Conservation (phyloP, 306 rosid species). For the Trifolium pratense region DNA sequence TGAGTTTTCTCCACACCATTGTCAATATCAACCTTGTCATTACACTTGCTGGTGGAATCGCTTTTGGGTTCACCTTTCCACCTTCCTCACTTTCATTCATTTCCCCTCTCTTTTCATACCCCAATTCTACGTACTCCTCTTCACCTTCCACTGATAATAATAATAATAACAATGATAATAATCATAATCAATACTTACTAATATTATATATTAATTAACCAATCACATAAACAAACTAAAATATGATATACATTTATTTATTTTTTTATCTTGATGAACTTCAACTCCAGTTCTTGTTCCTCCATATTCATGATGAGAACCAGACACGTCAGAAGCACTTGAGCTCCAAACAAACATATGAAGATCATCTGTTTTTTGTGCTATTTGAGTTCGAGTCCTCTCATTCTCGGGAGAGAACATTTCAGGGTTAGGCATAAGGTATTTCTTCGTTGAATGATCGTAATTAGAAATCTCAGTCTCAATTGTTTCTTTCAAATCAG, state of each 20-base stretch:
- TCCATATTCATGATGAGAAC: slow-evolving; percentile 60
- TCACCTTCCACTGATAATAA: slow-evolving; percentile 59
- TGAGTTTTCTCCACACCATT: slow-evolving; percentile 95
- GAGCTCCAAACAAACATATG: slow-evolving; percentile 97
- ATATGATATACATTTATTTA: too few species aligned
- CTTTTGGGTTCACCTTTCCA: slow-evolving; percentile 41
- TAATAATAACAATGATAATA: not conserved
- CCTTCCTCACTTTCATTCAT: slow-evolving; percentile 56
- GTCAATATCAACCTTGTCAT: slow-evolving; percentile 94
- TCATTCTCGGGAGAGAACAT: slow-evolving; percentile 71
- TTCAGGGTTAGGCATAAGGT: slow-evolving; percentile 83
- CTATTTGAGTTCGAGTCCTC: slow-evolving; percentile 55
- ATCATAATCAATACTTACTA: not conserved
- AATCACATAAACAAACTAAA: not conserved
- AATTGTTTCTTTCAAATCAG: slow-evolving; percentile 82
- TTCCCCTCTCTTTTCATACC: slow-evolving; percentile 62
- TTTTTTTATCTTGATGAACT: too few species aligned
- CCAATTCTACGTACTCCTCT: slow-evolving; percentile 57
- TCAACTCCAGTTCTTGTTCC: slow-evolving; percentile 54
- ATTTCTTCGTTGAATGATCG: slow-evolving; percentile 54
- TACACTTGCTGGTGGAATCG: slow-evolving; percentile 87
- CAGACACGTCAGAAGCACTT: slow-evolving; percentile 78
- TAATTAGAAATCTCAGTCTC: slow-evolving; percentile 71
- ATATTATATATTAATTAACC: too few species aligned
- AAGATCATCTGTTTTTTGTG: slow-evolving; percentile 58